Conservation (phyloP, 495 filamentous ascomycete genomes). For the Neurospora tetrasperma region DNA sequence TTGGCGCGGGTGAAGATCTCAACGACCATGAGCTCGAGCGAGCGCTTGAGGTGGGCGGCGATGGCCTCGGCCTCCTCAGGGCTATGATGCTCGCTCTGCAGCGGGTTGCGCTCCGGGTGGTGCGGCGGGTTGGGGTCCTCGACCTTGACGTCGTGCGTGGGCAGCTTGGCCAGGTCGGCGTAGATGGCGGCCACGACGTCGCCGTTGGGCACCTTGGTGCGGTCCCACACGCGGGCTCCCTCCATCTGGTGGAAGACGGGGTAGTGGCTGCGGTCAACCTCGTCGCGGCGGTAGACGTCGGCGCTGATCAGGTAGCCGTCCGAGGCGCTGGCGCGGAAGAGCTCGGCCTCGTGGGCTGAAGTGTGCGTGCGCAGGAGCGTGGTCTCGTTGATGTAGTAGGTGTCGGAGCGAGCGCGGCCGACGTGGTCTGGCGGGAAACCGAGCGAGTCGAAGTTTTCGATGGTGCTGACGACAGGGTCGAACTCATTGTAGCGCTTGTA, state of each 20-base stretch:
- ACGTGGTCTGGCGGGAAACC: slow-evolving; percentile 87
- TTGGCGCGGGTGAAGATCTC: slow-evolving; percentile 77
- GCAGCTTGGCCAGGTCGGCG: slow-evolving; percentile 57
- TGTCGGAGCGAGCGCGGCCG: slow-evolving; percentile 78
- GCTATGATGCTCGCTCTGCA: slow-evolving; percentile 61
- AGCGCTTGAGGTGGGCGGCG: slow-evolving; percentile 78
- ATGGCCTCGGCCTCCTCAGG: slow-evolving; percentile 72
- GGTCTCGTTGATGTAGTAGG: slow-evolving; percentile 84
- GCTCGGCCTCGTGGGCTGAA: slow-evolving; percentile 81
- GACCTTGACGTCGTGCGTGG: slow-evolving; percentile 60
- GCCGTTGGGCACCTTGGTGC: slow-evolving; percentile 42
- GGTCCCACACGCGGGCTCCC: slow-evolving; percentile 84
- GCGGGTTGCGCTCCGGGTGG: slow-evolving; percentile 71
- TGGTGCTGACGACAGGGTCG: slow-evolving; percentile 73
- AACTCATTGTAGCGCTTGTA: slow-evolving; percentile 69
- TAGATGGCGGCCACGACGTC: slow-evolving; percentile 54
- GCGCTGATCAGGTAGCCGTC: slow-evolving; percentile 82
- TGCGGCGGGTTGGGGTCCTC: slow-evolving; percentile 77
- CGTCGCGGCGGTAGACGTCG: slow-evolving; percentile 95
- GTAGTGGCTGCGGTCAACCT: slow-evolving; percentile 89
- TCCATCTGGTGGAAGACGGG: slow-evolving; percentile 99
- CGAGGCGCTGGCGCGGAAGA: slow-evolving; percentile 62
- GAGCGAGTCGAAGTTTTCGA: slow-evolving; percentile 91
- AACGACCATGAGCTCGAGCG: slow-evolving; percentile 77
- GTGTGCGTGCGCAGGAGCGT: slow-evolving; percentile 90